These are phyloP conservation scores for Linum lewisii DNA, from an alignment of 345 rosid species.

Conservation along the genomic window DNA sequence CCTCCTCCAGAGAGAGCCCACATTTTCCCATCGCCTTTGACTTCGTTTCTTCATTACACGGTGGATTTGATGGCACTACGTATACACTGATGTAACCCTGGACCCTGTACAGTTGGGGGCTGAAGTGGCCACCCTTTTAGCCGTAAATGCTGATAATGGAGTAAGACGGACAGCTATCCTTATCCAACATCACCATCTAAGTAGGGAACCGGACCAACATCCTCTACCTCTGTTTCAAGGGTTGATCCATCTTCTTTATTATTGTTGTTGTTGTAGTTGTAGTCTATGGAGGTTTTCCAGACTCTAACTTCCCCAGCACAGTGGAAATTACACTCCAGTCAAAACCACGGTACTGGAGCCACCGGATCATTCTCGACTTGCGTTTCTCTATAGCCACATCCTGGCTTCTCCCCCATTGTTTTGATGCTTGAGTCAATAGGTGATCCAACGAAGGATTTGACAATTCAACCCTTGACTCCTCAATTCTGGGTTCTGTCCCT, in stretches of 20 bases:
- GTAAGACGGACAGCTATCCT: conserved; percentile 1
- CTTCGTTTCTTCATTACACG: conserved; percentile 9
- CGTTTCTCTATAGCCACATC: conserved; percentile 55
- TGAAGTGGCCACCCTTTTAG: conserved; percentile 14
- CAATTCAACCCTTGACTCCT: conserved; percentile 39
- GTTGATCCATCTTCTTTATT: not conserved
- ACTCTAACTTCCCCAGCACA: conserved; percentile 54
- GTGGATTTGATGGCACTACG: conserved; percentile 16
- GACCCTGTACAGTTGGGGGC: conserved; percentile 11
- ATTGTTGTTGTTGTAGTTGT: not conserved
- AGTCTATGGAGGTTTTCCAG: conserved; percentile 25
- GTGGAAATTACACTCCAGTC: conserved; percentile 54
- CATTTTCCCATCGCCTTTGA: conserved; percentile 8
- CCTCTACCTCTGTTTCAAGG: not conserved
- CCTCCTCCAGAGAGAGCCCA: conserved; percentile 10
- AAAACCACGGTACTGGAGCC: conserved; percentile 91
- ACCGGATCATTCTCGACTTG: conserved; percentile 62
- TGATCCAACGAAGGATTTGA: conserved; percentile 59
- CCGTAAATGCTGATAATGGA: conserved; percentile 13
- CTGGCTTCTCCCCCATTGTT: conserved; percentile 60
- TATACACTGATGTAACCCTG: conserved; percentile 12
- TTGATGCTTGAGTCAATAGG: conserved; percentile 51
- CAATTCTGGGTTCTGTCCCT: conserved; percentile 32
- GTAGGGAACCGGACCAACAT: conserved; percentile 3
- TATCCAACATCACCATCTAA: conserved; percentile 17